Percentiles rank a stretch among this genome's conserved stretches.
Conservation (phyloP, 441 rosid species). For the Mallotus japonicus region DNA sequence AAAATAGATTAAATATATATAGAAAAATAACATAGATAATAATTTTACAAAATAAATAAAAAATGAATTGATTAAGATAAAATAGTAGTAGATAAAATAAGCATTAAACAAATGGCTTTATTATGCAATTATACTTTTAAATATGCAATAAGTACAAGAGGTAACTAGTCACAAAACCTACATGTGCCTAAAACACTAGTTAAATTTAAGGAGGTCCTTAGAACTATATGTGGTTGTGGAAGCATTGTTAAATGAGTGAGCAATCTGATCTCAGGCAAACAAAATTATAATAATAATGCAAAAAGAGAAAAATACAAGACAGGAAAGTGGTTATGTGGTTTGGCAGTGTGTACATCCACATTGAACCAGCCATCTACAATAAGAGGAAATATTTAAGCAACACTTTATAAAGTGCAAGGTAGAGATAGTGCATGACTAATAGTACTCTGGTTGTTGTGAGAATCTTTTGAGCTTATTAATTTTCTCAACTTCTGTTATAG, state of each 20-base stretch:
- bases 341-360: neutral
- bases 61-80: too few relatives aligned
- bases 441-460: constrained; percentile 8
- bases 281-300: neutral
- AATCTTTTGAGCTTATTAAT: constrained; percentile 13
- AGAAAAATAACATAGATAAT: too few relatives aligned
- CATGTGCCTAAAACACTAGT: too few relatives aligned
- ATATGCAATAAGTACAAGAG: too few relatives aligned
- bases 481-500: constrained; percentile 32
- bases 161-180: too few relatives aligned
- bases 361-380: neutral
- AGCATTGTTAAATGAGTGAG: neutral
- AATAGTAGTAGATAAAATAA: too few relatives aligned
- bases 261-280: neutral
- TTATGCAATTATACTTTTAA: too few relatives aligned
- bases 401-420: neutral
- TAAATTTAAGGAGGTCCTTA: neutral
- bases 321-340: neutral
- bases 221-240: neutral
- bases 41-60: too few relatives aligned
- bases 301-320: neutral
- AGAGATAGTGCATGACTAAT: neutral
- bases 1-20: too few relatives aligned
- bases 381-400: neutral
- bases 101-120: too few relatives aligned